Evolutionary conservation across 2,329 filamentous ascomycete genomes (phyloP), one percentile per base, ranked within the genome.

Genomic region (Blastomyces emzantsi): DNA sequence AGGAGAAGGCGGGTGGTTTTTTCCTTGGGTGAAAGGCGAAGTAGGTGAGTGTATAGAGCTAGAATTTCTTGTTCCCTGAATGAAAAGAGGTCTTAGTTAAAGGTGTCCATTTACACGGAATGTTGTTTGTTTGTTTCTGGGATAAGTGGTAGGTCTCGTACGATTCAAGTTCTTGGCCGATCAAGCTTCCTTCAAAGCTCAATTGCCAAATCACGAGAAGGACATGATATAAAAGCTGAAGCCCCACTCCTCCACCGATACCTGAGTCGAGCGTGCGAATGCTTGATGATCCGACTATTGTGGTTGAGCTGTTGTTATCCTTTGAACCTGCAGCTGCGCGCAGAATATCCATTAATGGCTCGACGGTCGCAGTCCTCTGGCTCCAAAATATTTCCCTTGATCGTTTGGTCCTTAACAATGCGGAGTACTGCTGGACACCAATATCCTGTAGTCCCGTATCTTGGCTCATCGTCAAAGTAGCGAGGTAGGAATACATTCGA

Each of bases 371-470:
- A 73, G 87, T 87, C 70, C 90, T 85, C 76, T 96, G 90, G 67
- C 89, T 85, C 94, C 94, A 99, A 78, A 97, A 97, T 63, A 94
- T 82, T 69, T 87, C 82, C 67, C 94, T 85, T 3, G 92, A 85
- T 64, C 85, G 85, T 66, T 82, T 84, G 49, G 87, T 90, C 66
- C 91, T 87, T 41, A 99, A 82, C 41, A 99, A 81, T 25, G 89
- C 83, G 45, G 94, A 97, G 77, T 93, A 95, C 73, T 93, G 86
- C 72, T 94, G 90, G 15, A 97, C 92, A 33, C 92, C 93, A 73
- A 97, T 96, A 73, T 99, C 94, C 77, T 99, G 94, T 63, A 96
- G 83, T 49, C 91, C 91, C 63, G 90, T 89, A 77, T 99, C 94
- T 64, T 89, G 84, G 73, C 87, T 91, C 80, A 92, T 92, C 64